A percentile compares a stretch with the other conserved stretches of the same genome.
These are phyloP conservation scores for Claviceps pusilla DNA, from an alignment of 2,329 filamentous ascomycete genomes.

Conservation along the genomic window DNA sequence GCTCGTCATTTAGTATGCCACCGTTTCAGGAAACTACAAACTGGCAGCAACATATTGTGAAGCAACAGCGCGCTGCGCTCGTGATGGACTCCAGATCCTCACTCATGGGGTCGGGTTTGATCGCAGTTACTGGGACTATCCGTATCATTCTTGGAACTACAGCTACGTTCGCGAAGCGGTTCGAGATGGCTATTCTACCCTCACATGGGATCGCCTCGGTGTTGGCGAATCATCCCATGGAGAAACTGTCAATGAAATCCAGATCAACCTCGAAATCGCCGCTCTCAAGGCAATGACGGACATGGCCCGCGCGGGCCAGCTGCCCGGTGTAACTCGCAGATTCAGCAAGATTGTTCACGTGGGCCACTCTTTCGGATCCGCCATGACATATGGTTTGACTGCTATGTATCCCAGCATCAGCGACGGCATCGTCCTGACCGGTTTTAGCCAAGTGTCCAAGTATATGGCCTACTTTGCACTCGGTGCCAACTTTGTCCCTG, in stretches of 20 bases:
- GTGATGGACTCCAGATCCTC: slow-evolving; percentile 23
- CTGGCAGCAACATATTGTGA: slow-evolving; percentile 48
- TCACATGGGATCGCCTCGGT: slow-evolving; percentile 48
- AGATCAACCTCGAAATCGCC: slow-evolving; percentile 41
- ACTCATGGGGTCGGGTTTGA: slow-evolving; percentile 28
- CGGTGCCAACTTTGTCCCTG: slow-evolving; percentile 32
- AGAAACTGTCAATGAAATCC: slow-evolving; percentile 44
- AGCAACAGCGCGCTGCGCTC: slow-evolving; percentile 28
- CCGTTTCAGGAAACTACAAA: slow-evolving; percentile 36
- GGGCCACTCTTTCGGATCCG: slow-evolving; percentile 49
- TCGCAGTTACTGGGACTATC: slow-evolving; percentile 45
- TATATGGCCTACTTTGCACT: slow-evolving; percentile 30
- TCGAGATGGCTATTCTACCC: slow-evolving; percentile 40
- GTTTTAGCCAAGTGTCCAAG: slow-evolving; percentile 34
- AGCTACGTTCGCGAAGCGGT: slow-evolving; percentile 44
- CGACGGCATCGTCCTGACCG: slow-evolving; percentile 45
- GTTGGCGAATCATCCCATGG: slow-evolving; percentile 43
- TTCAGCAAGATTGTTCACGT: slow-evolving; percentile 39
- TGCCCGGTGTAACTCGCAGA: slow-evolving; percentile 24
- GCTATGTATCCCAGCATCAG: slow-evolving; percentile 35
- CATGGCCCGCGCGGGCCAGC: slow-evolving; percentile 28
- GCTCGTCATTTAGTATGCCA: slow-evolving; percentile 24
- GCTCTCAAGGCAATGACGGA: slow-evolving; percentile 39
- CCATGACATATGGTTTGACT: slow-evolving; percentile 40
- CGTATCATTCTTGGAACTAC: slow-evolving; percentile 44